Base-by-base conservation (phyloP, 1,139 yeast genomes). In the Yamadazyma buinensis region DNA sequence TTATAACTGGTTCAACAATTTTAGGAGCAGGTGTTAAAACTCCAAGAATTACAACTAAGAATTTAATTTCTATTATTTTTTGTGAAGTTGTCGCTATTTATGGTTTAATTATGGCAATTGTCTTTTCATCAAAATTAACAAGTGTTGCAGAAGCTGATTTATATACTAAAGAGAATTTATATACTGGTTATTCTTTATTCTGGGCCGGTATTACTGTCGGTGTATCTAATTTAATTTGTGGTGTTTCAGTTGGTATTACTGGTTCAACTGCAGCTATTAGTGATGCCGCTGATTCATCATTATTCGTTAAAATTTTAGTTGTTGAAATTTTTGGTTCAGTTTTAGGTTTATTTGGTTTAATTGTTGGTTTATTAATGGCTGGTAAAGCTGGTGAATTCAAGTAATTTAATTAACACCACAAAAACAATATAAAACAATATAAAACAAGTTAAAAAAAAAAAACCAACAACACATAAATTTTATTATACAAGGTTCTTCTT, bases 151-250 rank as follows among this genome's bases (percentile, higher is more conserved):
- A 77, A 9, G 61, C 74, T 19, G 70, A 66, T 20, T 64, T 90
- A 39, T 80, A 67, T 54, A 77, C 95, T n/a, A 80, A 80, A 52
- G 86, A 84, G 43, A 92, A 94, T 62, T 65, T 90, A 54, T 94
- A 86, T 64, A 94, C 98, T 9, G 97, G 95, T 8, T 92, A 79
- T 57, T 79, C 97, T 7, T 73, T 94, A 46, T 94, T 94, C 62
- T 94, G 99, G 99, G 98, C 97, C 19, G 99, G 99, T 15, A 56
- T 90, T 36, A 92, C 98, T 7, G 98, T 94, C 30, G 99, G 99
- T 29, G 59, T 85, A 23, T 80, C 95, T 51, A 94, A 94, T 61
- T 75, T 94, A 56, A 83, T 92, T 42, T 94, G 99, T 72, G 99
- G 99, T 64, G 72, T 94, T 41, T 92, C 97, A 9, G 99, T 94